These are phyloP conservation scores for Claviceps sorghi DNA, from an alignment of 2,329 filamentous ascomycete species.

Conservation along the genomic window DNA sequence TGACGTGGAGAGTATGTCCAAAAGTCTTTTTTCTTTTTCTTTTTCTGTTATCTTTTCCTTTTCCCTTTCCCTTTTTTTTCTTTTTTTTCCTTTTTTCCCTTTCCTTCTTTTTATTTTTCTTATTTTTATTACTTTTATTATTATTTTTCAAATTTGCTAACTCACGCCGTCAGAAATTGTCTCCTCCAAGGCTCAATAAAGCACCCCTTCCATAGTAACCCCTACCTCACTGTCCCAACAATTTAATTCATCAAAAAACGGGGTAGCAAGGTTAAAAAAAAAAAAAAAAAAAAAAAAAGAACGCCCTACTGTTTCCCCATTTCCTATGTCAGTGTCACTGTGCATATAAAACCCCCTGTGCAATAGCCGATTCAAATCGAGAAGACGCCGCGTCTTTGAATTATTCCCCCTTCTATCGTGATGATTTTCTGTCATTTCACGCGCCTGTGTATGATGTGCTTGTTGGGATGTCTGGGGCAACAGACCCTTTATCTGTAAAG, in stretches of 20 bases:
- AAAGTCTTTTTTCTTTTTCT: not conserved
- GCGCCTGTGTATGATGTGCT: too few species aligned
- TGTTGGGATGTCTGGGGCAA: too few species aligned
- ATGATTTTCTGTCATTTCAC: too few species aligned
- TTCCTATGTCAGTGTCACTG: not conserved
- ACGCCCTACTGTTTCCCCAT: not conserved
- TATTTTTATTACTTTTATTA: too few species aligned
- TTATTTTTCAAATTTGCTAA: not conserved
- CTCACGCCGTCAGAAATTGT: not conserved
- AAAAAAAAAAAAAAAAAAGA: not conserved
- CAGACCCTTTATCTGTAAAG: not conserved
- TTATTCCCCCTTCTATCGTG: too few species aligned
- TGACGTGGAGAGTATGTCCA: constrained; percentile 75
- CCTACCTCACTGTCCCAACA: not conserved
- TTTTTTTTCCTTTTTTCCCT: too few species aligned
- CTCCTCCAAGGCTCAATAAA: not conserved
- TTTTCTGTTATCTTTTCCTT: too few species aligned
- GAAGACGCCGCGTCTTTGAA: not conserved
- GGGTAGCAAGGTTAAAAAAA: not conserved
- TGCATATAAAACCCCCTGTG: not conserved
- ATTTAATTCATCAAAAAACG: not conserved
- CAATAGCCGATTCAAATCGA: not conserved
- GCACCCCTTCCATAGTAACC: not conserved
- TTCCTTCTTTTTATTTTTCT: too few species aligned
- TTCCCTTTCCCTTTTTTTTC: too few species aligned